Conservation (phyloP, 768 basidiomycete genomes). For the Zangia roseola region DNA sequence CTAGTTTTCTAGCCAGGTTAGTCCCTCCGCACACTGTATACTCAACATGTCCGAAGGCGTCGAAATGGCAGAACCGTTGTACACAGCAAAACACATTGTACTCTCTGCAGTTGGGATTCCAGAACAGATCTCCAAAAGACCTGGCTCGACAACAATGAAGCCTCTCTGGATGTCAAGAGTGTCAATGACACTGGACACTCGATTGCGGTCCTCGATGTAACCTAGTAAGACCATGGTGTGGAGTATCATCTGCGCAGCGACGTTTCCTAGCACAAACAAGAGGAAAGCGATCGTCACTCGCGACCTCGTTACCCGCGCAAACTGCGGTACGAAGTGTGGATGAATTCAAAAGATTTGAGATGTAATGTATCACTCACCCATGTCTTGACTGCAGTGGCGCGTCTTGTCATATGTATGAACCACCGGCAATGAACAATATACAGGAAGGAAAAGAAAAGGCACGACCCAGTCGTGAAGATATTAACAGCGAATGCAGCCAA, state of each 20-base stretch:
- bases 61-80: constrained; percentile 5
- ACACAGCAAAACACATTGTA: constrained; percentile 20
- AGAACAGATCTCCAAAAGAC: constrained; percentile 35
- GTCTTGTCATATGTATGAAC: neutral
- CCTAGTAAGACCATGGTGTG: constrained; percentile 40
- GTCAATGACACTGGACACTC: constrained; percentile 35
- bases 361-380: constrained; percentile 14
- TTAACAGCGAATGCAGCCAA: neutral
- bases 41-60: constrained; percentile 6
- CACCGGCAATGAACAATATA: neutral
- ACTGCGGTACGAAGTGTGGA: constrained; percentile 29
- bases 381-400: neutral
- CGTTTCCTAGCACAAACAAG: constrained; percentile 43
- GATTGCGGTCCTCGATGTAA: constrained; percentile 35
- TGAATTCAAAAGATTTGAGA: neutral
- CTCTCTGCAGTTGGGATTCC: constrained; percentile 35
- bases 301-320: constrained; percentile 47
- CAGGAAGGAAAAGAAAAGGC: neutral
- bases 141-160: constrained; percentile 19
- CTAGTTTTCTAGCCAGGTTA: constrained; percentile 48
- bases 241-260: constrained; percentile 39
- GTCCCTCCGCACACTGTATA: constrained; percentile 38
- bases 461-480: constrained; percentile 17
- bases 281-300: constrained; percentile 50
- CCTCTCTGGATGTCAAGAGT: constrained; percentile 25